Evolutionary conservation across 2,329 filamentous ascomycete species (phyloP).

Genomic region (Plectosphaerella cucumerina): DNA sequence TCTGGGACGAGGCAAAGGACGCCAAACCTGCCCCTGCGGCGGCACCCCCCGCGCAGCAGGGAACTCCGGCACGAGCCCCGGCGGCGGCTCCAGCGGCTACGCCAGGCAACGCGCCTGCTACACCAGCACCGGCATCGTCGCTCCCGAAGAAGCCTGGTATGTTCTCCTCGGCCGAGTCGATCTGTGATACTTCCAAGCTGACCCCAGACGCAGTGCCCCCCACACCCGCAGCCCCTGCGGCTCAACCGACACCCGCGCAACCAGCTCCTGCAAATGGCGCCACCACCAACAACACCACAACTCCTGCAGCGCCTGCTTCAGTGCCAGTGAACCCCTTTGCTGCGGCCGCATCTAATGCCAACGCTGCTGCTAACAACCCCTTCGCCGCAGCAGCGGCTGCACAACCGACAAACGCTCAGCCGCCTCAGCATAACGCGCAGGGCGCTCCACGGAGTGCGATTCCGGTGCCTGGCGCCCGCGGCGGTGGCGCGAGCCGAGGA

Average conservation of each 20-base stretch:
- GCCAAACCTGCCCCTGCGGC: constrained; percentile 18
- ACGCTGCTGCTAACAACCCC: constrained; percentile 1
- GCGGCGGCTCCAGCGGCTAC: constrained; percentile 4
- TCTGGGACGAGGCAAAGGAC: constrained; percentile 76
- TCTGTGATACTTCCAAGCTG: constrained; percentile 10
- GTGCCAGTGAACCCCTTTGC: constrained; percentile 9
- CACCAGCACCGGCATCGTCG: constrained; percentile 8
- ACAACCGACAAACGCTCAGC: constrained; percentile 18
- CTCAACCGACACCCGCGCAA: constrained; percentile 1
- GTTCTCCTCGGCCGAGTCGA: constrained; percentile 4
- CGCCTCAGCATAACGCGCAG: constrained; percentile 17
- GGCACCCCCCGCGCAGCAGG: constrained; percentile 5
- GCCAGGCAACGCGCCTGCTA: not conserved
- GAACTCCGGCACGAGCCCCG: constrained; percentile 5
- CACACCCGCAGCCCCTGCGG: too few species aligned
- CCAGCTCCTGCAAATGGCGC: constrained; percentile 6
- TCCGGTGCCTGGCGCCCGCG: constrained; percentile 37
- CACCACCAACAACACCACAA: not conserved
- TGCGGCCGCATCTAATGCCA: not conserved
- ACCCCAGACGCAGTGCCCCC: constrained; percentile 7
- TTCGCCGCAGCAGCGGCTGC: constrained; percentile 1
- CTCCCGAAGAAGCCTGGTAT: too few species aligned
- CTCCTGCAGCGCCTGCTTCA: not conserved
- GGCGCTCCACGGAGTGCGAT: constrained; percentile 22
- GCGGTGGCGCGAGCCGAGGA: constrained; percentile 25